Base-by-base conservation (phyloP, 441 rosid species). In the Euphorbia corollata region DNA sequence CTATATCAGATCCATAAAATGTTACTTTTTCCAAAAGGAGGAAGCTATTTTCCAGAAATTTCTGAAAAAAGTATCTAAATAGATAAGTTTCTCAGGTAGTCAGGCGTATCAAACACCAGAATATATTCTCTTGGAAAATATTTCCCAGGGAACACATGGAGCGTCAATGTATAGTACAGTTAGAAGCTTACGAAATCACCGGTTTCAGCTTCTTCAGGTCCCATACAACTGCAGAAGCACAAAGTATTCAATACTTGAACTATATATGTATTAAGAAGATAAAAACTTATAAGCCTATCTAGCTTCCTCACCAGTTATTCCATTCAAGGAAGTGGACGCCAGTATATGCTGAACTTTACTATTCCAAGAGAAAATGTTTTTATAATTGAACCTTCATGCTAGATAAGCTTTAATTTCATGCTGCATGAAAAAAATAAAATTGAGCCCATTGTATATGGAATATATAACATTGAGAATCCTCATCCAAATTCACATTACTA, bases 171-270 rank as follows among this genome's bases (percentile, higher is more conserved):
- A 4, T 18, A 15, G 18, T 24, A 6, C 41, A 51, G 64, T 61
- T 75, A 13, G 68, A 27, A 72, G 78, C 78, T 72, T 84, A 90
- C 98, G 95, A 87, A 66, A 95, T 92, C 36, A 86, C 88, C 10
- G 97, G 97, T 76, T 92, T 95, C 81, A 90, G 98, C 85, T 87
- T 95, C 87, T 86, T 90, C 72, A 92, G 77, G 86, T 92, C 98
- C 99, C 99, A 95, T 63, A 95, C 91, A 68, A 85, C 99, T 95
- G 87, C 61, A 77, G 70, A 64, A 54, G 57, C 24, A 71, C 36
- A 71, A 59, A 69, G 32, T 19, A 57, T 56, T 74, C 48, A 68
- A 59, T 11, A 55, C 67, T 58, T 38, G 47, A 59, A n/a, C 27
- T 53, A 56, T 64, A 56, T 16, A 72, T 65, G 57, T 16, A 65